Evolutionary conservation across 208 protist genomes (phyloP).

Genomic region (Naegleria fowleri): DNA sequence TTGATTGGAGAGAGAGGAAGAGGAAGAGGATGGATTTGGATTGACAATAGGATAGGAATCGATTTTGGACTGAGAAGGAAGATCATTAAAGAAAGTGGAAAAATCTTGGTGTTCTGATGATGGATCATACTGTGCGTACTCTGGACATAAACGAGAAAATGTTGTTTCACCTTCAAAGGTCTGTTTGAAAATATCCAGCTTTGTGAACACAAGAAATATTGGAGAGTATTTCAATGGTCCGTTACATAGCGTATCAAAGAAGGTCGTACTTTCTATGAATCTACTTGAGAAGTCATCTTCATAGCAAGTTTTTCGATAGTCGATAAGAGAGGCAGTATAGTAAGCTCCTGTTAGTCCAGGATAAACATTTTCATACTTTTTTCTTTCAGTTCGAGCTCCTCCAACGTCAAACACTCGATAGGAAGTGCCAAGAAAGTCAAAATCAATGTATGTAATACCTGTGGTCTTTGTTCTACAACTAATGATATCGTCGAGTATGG

Average conservation of each 20-base stretch:
- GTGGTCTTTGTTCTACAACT: neutral
- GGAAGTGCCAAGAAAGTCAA: neutral
- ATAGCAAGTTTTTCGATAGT: slow-evolving; percentile 48
- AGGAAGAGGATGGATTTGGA: too few relatives aligned
- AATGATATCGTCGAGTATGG: neutral
- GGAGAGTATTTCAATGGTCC: neutral
- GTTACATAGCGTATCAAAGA: slow-evolving; percentile 37
- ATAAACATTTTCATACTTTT: slow-evolving; percentile 35
- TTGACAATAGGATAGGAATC: too few relatives aligned
- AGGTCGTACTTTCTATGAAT: slow-evolving; percentile 2
- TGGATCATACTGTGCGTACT: neutral
- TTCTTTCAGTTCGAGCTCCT: neutral
- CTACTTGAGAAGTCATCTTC: slow-evolving; percentile 48
- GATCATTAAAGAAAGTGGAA: too few relatives aligned
- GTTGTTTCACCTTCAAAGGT: neutral
- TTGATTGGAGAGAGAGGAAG: neutral
- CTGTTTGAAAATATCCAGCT: neutral
- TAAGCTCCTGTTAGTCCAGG: slow-evolving; percentile 34
- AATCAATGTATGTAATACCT: neutral
- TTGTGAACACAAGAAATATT: neutral
- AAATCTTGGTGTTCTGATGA: too few relatives aligned
- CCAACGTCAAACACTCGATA: neutral
- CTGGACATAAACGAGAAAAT: neutral
- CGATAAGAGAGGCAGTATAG: slow-evolving; percentile 30
- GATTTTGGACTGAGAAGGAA: too few relatives aligned